Evolutionary conservation across 257 asterid genomes (phyloP), one percentile per base, ranked within the genome.

Genomic region (Lavandula angustifolia): DNA sequence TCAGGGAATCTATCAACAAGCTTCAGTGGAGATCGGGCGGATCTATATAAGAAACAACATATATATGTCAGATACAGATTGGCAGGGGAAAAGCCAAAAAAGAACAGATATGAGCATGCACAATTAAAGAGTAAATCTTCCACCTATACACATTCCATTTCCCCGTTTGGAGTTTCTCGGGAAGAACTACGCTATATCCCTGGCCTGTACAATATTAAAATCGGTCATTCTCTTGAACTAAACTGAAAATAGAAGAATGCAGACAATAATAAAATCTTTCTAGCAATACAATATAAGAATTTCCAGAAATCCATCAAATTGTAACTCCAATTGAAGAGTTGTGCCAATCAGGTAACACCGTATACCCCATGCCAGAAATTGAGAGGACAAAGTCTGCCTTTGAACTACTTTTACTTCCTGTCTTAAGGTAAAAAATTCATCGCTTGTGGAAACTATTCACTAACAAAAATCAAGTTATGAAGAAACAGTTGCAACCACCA

Each of bases 121-220:
- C 62, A 46, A 60, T 54, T 44, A 35, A 38, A 74, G 42, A n/a
- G 66, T 57, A 64, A 69, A 57, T 13, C 41, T 62, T 31, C 60
- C 54, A 92, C 99, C 99, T 92, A 81, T 92, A 86, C 9, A 92
- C 99, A 75, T 89, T 81, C 99, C 99, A 92, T 78, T 92, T 89
- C 53, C 97, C 99, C 1, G 92, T 81, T 53, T 86, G 86, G 80
- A 92, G 67, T 80, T 86, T 92, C 83, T 92, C 99, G 3, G 99
- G 99, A 71, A 92, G 96, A 67, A 84, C 92, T 55, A 78, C 92
- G 41, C 99, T 85, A 73, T 82, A 92, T 32, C 88, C 54, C 68
- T 92, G 82, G 68, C 82, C 99, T 92, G 87, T 68, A 63, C 65
- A 76, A 68, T 50, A 61, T 62, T 17, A 49, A 60, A 70, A 61